Conservation (phyloP, 2,329 filamentous ascomycete species). For the Fusarium fracticaudum region DNA sequence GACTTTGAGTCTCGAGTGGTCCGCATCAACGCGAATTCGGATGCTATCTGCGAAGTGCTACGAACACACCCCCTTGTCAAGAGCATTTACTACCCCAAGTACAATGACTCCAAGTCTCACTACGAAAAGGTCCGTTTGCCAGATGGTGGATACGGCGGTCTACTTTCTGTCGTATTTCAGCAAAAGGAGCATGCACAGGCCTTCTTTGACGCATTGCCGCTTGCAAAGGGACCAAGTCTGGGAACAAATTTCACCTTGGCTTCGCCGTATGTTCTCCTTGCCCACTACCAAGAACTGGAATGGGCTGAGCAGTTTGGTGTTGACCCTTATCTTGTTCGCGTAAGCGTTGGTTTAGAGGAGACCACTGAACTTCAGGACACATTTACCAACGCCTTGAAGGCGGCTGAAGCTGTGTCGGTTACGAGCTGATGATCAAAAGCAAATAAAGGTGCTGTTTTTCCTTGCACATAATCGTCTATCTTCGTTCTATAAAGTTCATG, state of each 20-base stretch:
- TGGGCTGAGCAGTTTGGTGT: slow-evolving; percentile 89
- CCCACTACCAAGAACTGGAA: slow-evolving; percentile 91
- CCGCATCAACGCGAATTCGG: slow-evolving; percentile 85
- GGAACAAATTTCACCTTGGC: slow-evolving; percentile 97
- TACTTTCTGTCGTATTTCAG: slow-evolving; percentile 86
- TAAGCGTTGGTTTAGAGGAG: slow-evolving; percentile 92
- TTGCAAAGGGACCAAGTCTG: slow-evolving; percentile 91
- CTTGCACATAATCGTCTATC: slow-evolving; percentile 4
- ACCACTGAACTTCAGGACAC: slow-evolving; percentile 68
- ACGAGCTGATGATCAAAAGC: slow-evolving; percentile 1
- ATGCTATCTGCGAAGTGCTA: slow-evolving; percentile 81
- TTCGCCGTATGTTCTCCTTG: slow-evolving; percentile 89
- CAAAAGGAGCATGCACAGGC: slow-evolving; percentile 74
- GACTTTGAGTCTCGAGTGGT: slow-evolving; percentile 87
- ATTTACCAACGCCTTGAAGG: slow-evolving; percentile 76
- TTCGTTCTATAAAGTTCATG: neutral
- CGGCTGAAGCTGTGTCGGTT: slow-evolving; percentile 51
- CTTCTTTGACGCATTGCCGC: slow-evolving; percentile 88
- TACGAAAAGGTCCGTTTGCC: slow-evolving; percentile 83
- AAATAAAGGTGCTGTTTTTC: slow-evolving; percentile 1
- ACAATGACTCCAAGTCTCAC: slow-evolving; percentile 71
- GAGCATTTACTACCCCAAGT: slow-evolving; percentile 87
- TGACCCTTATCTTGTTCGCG: slow-evolving; percentile 79
- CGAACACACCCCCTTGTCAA: slow-evolving; percentile 71
- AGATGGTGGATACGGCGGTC: slow-evolving; percentile 85